phyloP scores from a whole-genome alignment of 176 grass and related monocot species.

The Pontederia crassipes region DNA sequence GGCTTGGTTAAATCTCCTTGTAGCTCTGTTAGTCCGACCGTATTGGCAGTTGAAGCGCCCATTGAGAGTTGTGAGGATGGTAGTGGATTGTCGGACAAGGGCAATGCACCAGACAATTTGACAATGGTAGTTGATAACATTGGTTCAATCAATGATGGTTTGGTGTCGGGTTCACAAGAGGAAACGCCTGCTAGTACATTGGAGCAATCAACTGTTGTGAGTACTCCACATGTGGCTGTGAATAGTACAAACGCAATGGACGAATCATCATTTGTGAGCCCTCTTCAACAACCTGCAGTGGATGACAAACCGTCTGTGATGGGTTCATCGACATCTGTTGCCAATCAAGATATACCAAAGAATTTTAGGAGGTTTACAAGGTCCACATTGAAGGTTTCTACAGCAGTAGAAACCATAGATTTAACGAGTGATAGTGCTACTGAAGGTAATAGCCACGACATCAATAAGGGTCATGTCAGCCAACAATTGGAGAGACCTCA shows the following conservation, averaged over 20 bases:
- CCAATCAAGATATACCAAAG: constrained; percentile 3
- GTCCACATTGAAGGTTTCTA: constrained; percentile 33
- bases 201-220: not conserved
- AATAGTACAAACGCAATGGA: not conserved
- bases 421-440: not conserved
- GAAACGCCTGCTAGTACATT: no score
- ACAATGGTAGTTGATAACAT: not conserved
- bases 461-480: not conserved
- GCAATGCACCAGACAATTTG: not conserved
- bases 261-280: not conserved
- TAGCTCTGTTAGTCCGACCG: not conserved
- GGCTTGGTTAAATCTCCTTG: constrained; percentile 1
- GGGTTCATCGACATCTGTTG: not conserved
- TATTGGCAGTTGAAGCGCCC: not conserved
- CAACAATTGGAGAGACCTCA: not conserved
- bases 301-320: not conserved
- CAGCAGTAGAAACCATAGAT: not conserved
- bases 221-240: not conserved
- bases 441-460: not conserved
- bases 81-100: not conserved
- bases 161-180: not conserved
- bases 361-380: constrained; percentile 44
- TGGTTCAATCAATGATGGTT: not conserved
- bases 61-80: constrained; percentile 1
- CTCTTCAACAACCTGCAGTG: no score